Conservation (phyloP, 805 yeast species). For the Candida succiphila region DNA sequence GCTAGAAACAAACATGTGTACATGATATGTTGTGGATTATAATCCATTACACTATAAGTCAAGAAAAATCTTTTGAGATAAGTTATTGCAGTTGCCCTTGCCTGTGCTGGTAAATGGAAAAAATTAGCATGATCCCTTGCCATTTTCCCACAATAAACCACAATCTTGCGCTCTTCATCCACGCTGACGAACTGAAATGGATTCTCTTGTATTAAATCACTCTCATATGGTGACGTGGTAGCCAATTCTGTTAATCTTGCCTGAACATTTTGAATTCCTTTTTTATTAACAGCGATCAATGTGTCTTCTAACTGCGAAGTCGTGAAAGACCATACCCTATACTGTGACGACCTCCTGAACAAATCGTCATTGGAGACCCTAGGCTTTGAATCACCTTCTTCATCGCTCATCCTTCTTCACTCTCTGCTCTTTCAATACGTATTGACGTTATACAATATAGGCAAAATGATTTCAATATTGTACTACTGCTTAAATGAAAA, state of each 20-base stretch:
- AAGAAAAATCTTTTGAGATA: conserved; percentile 77
- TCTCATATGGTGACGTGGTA: too few relatives aligned
- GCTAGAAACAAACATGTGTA: conserved; percentile 81
- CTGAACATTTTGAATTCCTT: conserved; percentile 35
- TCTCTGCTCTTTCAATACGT: too few relatives aligned
- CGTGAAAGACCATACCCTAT: conserved; percentile 76
- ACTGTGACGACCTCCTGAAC: conserved; percentile 82
- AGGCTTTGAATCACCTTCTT: too few relatives aligned
- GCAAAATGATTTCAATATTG: too few relatives aligned
- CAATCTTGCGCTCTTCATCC: conserved; percentile 63
- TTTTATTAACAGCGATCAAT: conserved; percentile 40
- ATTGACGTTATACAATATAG: too few relatives aligned
- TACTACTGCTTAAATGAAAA: too few relatives aligned
- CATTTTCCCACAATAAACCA: conserved; percentile 64
- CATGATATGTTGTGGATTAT: conserved; percentile 76
- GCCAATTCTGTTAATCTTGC: too few relatives aligned
- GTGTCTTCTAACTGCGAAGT: conserved; percentile 39
- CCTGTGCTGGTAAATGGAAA: conserved; percentile 82
- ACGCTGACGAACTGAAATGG: conserved; percentile 33
- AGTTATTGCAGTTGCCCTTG: conserved; percentile 75
- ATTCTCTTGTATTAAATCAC: too few relatives aligned
- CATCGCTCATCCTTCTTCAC: too few relatives aligned
- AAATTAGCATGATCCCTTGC: conserved; percentile 60
- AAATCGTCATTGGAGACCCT: conserved; percentile 72
- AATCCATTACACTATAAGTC: conserved; percentile 73